phyloP scores from a whole-genome alignment of 2,329 filamentous ascomycete genomes.

The Alternaria incomplexa region DNA sequence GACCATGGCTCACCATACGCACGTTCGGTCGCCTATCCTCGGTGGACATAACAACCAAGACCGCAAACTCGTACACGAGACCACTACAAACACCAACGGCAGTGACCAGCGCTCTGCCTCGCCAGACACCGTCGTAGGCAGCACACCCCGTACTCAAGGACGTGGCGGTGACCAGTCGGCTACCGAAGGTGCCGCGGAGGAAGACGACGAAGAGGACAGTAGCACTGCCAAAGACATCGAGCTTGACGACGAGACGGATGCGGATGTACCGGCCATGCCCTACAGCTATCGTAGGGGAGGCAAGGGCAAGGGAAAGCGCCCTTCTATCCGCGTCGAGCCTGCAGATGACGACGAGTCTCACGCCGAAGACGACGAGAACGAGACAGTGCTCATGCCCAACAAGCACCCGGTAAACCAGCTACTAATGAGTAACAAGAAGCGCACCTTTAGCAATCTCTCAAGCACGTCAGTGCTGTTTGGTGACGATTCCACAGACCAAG shows the following conservation, averaged over 20 bases:
- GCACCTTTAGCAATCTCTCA: constrained; percentile 49
- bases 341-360: constrained; percentile 39
- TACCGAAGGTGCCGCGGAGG: constrained; percentile 38
- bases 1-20: constrained; percentile 37
- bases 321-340: constrained; percentile 45
- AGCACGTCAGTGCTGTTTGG: constrained; percentile 47
- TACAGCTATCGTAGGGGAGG: constrained; percentile 39
- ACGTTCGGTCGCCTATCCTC: constrained; percentile 31
- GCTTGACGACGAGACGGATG: constrained; percentile 46
- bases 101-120: constrained; percentile 29
- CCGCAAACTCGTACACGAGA: constrained; percentile 35
- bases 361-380: constrained; percentile 40
- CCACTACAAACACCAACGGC: constrained; percentile 25
- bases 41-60: constrained; percentile 40
- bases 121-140: constrained; percentile 25
- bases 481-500: constrained; percentile 40
- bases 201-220: constrained; percentile 46
- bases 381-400: constrained; percentile 29
- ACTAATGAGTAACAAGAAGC: constrained; percentile 45
- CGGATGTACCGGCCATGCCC: constrained; percentile 44
- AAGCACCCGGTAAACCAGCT: constrained; percentile 38
- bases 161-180: constrained; percentile 35
- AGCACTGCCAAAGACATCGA: constrained; percentile 37
- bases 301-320: constrained; percentile 46
- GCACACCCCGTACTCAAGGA: constrained; percentile 28